Evolutionary conservation across 1,284 basidiomycete species (phyloP).

Genomic region (Cutaneotrichosporon arboriforme): DNA sequence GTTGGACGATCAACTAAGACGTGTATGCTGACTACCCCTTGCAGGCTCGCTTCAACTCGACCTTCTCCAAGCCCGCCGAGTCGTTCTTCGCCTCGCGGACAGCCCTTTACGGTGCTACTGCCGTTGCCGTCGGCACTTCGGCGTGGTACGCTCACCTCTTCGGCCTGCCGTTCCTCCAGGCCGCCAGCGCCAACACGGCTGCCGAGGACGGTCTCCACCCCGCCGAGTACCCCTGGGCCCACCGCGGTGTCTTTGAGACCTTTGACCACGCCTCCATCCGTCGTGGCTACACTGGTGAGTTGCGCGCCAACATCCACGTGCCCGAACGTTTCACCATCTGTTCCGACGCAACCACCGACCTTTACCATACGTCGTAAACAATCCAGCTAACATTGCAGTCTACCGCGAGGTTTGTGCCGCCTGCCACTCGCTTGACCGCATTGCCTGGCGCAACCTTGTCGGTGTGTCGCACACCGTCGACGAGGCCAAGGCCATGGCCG

Average conservation of each 20-base stretch:
- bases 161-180: slow-evolving; percentile 79
- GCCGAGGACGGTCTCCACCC: slow-evolving; percentile 95
- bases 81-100: slow-evolving; percentile 58
- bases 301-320: too few species aligned
- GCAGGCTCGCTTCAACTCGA: slow-evolving; percentile 41
- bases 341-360: not conserved
- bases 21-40: slow-evolving; percentile 9
- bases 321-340: too few species aligned
- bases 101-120: slow-evolving; percentile 69
- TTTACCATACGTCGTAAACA: too few species aligned
- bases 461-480: slow-evolving; percentile 95
- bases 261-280: slow-evolving; percentile 94
- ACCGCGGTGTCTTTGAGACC: slow-evolving; percentile 78
- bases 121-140: slow-evolving; percentile 77
- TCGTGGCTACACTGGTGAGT: slow-evolving; percentile 83
- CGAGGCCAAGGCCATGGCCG: slow-evolving; percentile 87
- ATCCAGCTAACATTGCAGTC: slow-evolving; percentile 54
- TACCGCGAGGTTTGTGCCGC: slow-evolving; percentile 99
- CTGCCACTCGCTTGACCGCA: slow-evolving; percentile 97
- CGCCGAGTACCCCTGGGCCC: slow-evolving; percentile 80
- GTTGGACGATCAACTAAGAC: not conserved
- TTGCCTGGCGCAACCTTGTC: slow-evolving; percentile 99
- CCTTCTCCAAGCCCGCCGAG: slow-evolving; percentile 22
- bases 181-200: slow-evolving; percentile 82
- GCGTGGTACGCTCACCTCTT: slow-evolving; percentile 96